Base-by-base conservation (phyloP, 2,329 filamentous ascomycete species). In the Pseudofabraea citricarpa region DNA sequence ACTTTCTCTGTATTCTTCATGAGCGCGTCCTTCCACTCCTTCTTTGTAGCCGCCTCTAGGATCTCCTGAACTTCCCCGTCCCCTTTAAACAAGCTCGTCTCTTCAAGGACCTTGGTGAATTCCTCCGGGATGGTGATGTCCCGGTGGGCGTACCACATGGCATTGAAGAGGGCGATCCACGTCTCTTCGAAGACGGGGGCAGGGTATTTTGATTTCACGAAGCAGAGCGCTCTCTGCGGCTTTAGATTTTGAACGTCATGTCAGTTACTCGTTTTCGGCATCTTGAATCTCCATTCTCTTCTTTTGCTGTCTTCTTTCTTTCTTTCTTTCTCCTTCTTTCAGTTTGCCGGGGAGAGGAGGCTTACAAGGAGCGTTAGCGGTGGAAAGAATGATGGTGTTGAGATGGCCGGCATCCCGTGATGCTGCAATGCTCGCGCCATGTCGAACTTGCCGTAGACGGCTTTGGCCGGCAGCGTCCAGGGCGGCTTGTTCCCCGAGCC, bases 391-490 rank as follows among this genome's bases (percentile, higher is more conserved):
- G 61, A 49, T 1, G 74, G 71, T 3, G 68, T 46, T 47, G 64
- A 53, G 37, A 75, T 49, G 10, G 66, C 56, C 3, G 64, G 60
- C 1, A 69, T 56, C 2, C 66, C 67, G 49, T 78, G 78, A 54
- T 78, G 74, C 41, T 64, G 65, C 46, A 69, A 67, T n/a, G 74
- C 72, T 33, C 76, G 65, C 16, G 60, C 55, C 3, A 56, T 56
- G 54, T 81, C 77, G 45, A 67, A 74, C 20, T 54, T 54, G 38
- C 74, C 68, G 56, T 88, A 83, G 1, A 57, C 61, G 18, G 75
- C 81, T 68, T 90, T 90, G 33, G 78, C 80, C 2, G 81, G 77
- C 22, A 87, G 69, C 0, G 71, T 71, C 83, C 85, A 90, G 1
- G 87, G 87, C 0, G 87, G 86, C 12, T 32, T 48, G 61, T 44